A percentile compares a stretch with the other conserved stretches of the same genome.
Conservation (phyloP, 192 early-diverging fungal species). For the Backusella luteola region DNA sequence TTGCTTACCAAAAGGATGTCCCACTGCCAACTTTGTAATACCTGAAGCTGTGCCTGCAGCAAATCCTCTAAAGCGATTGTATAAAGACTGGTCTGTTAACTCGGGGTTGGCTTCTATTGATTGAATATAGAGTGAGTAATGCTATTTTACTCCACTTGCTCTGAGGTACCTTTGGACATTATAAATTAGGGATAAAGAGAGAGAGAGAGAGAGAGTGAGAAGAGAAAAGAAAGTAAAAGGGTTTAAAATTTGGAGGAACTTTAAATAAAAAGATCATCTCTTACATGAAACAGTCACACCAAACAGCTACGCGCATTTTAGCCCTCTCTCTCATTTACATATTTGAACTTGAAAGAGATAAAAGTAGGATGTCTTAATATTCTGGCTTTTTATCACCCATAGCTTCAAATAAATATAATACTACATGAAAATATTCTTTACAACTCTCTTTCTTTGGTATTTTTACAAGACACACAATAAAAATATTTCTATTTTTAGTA, state of each 20-base stretch:
- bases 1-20: slow-evolving; percentile 72
- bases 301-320: neutral
- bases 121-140: neutral
- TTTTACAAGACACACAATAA: no score
- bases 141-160: neutral
- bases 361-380: no score
- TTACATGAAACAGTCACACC: neutral
- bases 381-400: no score
- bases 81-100: slow-evolving; percentile 19
- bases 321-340: neutral
- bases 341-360: no score
- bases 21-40: slow-evolving; percentile 74
- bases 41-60: slow-evolving; percentile 71
- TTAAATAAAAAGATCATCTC: slow-evolving; percentile 3
- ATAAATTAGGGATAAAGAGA: neutral
- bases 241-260: neutral
- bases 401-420: no score
- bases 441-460: no score
- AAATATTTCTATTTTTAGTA: no score
- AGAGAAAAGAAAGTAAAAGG: neutral
- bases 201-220: neutral
- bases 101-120: slow-evolving; percentile 18
- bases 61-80: slow-evolving; percentile 60
- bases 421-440: no score
- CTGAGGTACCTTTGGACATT: neutral